These are phyloP conservation scores for Reticulascus tulasneorum DNA, from an alignment of 2,329 filamentous ascomycete species.

Conservation along the genomic window DNA sequence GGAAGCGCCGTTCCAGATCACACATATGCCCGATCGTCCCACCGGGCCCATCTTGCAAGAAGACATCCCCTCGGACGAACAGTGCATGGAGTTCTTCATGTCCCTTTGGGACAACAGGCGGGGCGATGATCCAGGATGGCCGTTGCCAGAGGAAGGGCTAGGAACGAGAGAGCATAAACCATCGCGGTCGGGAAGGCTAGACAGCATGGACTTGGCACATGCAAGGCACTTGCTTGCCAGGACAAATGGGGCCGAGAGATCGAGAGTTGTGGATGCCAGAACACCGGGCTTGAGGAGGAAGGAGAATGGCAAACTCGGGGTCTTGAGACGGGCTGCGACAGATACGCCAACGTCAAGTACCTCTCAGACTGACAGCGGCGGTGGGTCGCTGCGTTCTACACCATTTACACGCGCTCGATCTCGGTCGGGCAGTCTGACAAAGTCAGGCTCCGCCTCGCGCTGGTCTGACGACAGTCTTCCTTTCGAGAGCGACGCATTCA, in stretches of 20 bases:
- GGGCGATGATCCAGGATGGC: slow-evolving; percentile 5
- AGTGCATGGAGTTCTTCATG: slow-evolving; percentile 15
- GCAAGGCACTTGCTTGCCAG: slow-evolving; percentile 10
- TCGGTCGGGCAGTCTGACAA: slow-evolving; percentile 1
- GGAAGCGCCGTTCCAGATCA: slow-evolving; percentile 8
- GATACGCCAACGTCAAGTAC: no score
- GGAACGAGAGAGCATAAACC: slow-evolving; percentile 3
- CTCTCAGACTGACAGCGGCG: no score
- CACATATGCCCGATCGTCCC: slow-evolving; percentile 13
- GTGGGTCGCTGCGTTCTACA: slow-evolving; percentile 1
- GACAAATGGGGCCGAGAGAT: slow-evolving; percentile 8
- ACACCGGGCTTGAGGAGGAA: no score
- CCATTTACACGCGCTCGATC: slow-evolving; percentile 6
- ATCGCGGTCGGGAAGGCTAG: slow-evolving; percentile 4
- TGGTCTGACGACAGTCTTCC: slow-evolving; percentile 14
- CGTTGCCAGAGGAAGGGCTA: slow-evolving; percentile 8
- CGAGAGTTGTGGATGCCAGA: slow-evolving; percentile 10
- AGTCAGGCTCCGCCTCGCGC: slow-evolving; percentile 7
- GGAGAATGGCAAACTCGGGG: slow-evolving; percentile 10
- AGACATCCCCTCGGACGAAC: slow-evolving; percentile 12
- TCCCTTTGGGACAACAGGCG: slow-evolving; percentile 8
- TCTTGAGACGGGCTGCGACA: no score
- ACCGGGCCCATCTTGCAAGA: slow-evolving; percentile 9
- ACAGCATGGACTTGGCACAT: slow-evolving; percentile 11
- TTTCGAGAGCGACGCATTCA: no score